A percentile compares a stretch with the other conserved stretches of the same genome.
These are phyloP conservation scores for Neurospora sp. DNA, from an alignment of 495 filamentous ascomycete species.

Conservation along the genomic window DNA sequence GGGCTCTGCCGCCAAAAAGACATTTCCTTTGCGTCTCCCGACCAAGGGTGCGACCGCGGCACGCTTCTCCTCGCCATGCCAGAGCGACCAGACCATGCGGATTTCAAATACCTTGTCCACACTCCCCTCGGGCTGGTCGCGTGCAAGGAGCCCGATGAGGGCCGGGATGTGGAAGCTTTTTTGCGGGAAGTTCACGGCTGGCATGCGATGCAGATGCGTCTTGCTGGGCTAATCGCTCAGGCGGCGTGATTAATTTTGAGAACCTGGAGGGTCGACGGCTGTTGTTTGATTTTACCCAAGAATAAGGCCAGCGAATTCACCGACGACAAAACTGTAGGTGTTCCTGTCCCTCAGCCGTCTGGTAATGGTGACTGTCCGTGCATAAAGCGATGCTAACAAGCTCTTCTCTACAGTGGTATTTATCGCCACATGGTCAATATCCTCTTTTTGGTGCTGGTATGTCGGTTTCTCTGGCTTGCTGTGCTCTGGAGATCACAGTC, in stretches of 20 bases:
- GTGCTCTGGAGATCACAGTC: background rate
- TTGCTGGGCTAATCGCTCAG: background rate
- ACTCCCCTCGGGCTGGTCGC: background rate
- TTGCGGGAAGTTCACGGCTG: background rate
- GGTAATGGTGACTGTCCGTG: no score
- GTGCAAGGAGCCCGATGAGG: background rate
- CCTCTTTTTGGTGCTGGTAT: background rate
- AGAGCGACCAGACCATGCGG: background rate
- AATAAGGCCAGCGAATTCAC: background rate
- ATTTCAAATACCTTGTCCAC: background rate
- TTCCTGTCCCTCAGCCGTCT: background rate
- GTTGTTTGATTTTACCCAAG: background rate
- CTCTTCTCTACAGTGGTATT: background rate
- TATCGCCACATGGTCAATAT: background rate
- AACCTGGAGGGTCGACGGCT: background rate
- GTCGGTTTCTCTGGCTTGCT: background rate
- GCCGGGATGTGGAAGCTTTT: background rate
- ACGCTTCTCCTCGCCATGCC: background rate
- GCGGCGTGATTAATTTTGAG: background rate
- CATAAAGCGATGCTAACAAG: no score
- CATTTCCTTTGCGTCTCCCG: background rate
- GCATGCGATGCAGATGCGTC: background rate
- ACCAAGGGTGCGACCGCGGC: background rate
- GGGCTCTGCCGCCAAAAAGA: background rate
- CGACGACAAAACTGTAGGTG: background rate